Percentiles rank a stretch among this genome's conserved stretches.
Conservation (phyloP, 306 rosid species). For the Inga laurina region DNA sequence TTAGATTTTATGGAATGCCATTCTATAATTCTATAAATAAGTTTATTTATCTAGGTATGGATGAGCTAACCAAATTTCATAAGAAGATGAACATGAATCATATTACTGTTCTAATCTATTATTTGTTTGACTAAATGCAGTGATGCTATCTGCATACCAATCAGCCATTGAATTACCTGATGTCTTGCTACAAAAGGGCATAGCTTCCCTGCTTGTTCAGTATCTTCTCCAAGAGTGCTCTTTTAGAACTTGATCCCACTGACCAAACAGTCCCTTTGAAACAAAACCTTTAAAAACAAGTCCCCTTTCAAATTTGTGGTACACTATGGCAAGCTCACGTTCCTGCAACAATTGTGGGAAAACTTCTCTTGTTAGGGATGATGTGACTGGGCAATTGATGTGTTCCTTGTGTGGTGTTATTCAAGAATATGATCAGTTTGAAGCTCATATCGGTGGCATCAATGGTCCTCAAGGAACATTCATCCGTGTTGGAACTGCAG, state of each 20-base stretch:
- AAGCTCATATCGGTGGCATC: slow-evolving; percentile 53
- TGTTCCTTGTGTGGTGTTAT: slow-evolving; percentile 57
- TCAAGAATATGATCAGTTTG: slow-evolving; percentile 55
- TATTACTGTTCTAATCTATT: background rate
- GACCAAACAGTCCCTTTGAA: background rate
- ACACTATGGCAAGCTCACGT: slow-evolving; percentile 31
- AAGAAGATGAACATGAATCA: background rate
- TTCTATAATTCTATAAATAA: background rate
- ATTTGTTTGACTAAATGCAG: slow-evolving; percentile 2
- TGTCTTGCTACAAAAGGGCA: background rate
- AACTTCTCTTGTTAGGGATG: slow-evolving; percentile 52
- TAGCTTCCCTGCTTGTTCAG: background rate
- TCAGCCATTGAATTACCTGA: background rate
- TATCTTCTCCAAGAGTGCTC: background rate
- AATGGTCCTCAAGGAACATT: slow-evolving; percentile 62
- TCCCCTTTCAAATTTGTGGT: background rate
- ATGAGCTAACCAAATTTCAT: background rate
- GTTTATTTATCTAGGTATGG: background rate
- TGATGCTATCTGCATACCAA: background rate
- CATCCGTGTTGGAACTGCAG: slow-evolving; percentile 57
- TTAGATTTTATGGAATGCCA: background rate
- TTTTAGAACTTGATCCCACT: background rate
- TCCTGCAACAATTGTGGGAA: slow-evolving; percentile 42
- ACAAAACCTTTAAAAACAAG: background rate
- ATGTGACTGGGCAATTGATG: slow-evolving; percentile 30